Conservation (phyloP, 2,329 filamentous ascomycete genomes). For the Drechmeria coniospora region DNA sequence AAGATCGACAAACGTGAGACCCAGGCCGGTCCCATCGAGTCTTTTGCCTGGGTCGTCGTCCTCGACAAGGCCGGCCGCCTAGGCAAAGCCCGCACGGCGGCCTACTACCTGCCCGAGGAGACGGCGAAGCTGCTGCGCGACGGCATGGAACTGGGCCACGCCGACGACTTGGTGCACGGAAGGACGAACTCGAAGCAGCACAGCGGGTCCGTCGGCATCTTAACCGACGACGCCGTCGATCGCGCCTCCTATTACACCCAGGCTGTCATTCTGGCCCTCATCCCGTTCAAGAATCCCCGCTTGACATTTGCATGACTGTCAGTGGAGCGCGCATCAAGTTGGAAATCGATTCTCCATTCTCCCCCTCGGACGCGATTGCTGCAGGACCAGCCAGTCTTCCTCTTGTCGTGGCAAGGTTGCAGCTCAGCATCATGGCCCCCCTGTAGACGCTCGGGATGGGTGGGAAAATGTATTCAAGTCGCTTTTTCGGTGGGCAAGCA, state of each 20-base stretch:
- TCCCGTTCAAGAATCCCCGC: slow-evolving; percentile 21
- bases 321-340: too few species aligned
- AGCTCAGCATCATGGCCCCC: too few species aligned
- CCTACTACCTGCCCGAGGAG: slow-evolving; percentile 22
- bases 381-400: too few species aligned
- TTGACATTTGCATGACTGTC: slow-evolving; percentile 15
- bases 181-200: slow-evolving; percentile 20
- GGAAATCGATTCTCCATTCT: too few species aligned
- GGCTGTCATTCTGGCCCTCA: slow-evolving; percentile 23
- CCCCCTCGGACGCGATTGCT: too few species aligned
- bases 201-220: slow-evolving; percentile 23
- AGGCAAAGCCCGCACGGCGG: slow-evolving; percentile 22
- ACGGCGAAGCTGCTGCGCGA: slow-evolving; percentile 17
- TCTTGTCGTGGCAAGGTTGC: too few species aligned
- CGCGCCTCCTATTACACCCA: slow-evolving; percentile 21
- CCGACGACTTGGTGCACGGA: slow-evolving; percentile 22
- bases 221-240: slow-evolving; percentile 22
- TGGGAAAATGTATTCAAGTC: too few species aligned
- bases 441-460: too few species aligned
- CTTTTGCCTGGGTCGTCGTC: slow-evolving; percentile 26
- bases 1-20: too few species aligned
- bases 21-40: slow-evolving; percentile 12
- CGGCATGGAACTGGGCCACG: slow-evolving; percentile 24
- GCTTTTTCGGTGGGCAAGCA: too few species aligned
- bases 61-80: slow-evolving; percentile 8